A percentile compares a stretch with the other conserved stretches of the same genome.
Evolutionary conservation across 164 flowering plant genomes (phyloP).

Genomic region (Paratinospora sagittata): DNA sequence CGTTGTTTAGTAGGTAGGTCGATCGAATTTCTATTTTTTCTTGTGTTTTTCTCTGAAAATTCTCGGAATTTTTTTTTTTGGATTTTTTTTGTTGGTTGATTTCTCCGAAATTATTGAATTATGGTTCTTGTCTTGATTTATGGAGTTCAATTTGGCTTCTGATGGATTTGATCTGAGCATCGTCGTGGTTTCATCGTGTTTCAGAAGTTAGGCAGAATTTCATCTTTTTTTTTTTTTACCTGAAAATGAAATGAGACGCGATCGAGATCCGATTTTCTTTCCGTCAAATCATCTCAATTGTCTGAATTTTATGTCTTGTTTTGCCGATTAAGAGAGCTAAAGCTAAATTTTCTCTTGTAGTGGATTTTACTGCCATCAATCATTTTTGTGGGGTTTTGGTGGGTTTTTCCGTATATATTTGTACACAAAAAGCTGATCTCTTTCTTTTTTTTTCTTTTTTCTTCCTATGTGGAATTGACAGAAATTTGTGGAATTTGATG

Average conservation of each 20-base stretch:
- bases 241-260: background rate
- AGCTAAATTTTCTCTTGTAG: no score
- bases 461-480: background rate
- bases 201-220: background rate
- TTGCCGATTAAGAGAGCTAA: no score
- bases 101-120: conserved; percentile 4
- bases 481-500: background rate
- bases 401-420: no score
- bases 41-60: background rate
- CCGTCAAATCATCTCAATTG: background rate
- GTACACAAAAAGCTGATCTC: no score
- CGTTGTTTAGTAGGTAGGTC: background rate
- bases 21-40: conserved; percentile 1
- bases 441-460: background rate
- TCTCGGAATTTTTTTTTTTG: background rate
- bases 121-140: background rate
- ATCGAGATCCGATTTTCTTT: conserved; percentile 9
- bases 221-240: background rate
- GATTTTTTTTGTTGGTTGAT: background rate
- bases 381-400: conserved; percentile 6
- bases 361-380: background rate
- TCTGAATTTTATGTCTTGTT: background rate
- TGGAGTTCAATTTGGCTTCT: background rate
- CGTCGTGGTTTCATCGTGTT: background rate
- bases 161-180: conserved; percentile 3